Conservation (phyloP, 768 basidiomycete genomes). For the Termitomyces sp. region DNA sequence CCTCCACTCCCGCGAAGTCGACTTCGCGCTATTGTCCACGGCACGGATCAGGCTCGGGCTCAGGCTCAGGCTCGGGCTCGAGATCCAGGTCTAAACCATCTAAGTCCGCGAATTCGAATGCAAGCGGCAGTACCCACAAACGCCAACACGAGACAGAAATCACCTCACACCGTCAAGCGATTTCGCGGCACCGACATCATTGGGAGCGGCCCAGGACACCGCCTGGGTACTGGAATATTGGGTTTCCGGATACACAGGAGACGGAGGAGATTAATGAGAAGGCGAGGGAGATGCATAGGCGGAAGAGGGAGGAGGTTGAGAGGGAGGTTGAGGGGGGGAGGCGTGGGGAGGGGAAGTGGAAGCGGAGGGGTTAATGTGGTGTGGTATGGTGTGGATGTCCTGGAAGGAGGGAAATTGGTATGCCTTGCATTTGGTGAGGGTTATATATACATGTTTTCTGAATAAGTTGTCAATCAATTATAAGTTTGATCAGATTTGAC, state of each 20-base stretch:
- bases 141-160: conserved; percentile 20
- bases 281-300: conserved; percentile 69
- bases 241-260: conserved; percentile 86
- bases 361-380: conserved; percentile 17
- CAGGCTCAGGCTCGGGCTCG: neutral
- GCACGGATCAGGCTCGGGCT: conserved; percentile 13
- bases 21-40: conserved; percentile 18
- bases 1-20: conserved; percentile 26
- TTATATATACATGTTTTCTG: too few species aligned
- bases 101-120: neutral
- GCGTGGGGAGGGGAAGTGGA: conserved; percentile 41
- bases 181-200: conserved; percentile 69
- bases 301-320: conserved; percentile 59
- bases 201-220: conserved; percentile 76
- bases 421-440: too few species aligned
- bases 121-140: neutral
- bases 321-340: conserved; percentile 37
- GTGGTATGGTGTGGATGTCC: too few species aligned
- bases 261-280: conserved; percentile 68
- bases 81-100: neutral
- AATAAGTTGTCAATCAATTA: too few species aligned
- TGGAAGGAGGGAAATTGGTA: too few species aligned
- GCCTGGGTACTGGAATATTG: conserved; percentile 87
- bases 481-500: too few species aligned
- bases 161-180: conserved; percentile 59